Conservation (phyloP, 2,329 filamentous ascomycete genomes). For the Furcasterigmium sp. region DNA sequence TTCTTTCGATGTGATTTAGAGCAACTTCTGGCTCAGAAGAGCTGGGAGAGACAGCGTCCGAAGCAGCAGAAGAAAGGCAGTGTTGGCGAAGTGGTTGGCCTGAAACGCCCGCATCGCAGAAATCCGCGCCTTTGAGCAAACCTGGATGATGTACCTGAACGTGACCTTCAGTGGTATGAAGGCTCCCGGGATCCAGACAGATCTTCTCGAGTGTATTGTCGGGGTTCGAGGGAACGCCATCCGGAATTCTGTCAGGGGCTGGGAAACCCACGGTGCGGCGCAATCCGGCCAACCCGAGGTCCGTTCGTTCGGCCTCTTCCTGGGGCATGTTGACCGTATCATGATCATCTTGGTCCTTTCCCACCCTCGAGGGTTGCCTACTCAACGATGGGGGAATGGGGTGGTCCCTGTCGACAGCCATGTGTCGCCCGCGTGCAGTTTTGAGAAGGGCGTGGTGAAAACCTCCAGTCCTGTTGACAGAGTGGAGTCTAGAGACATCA, state of each 20-base stretch:
- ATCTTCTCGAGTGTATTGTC: conserved; percentile 3
- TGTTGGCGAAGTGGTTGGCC: conserved; percentile 7
- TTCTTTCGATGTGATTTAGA: conserved; percentile 13
- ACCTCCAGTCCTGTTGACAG: conserved; percentile 4
- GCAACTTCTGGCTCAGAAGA: conserved; percentile 13
- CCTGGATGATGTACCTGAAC: conserved; percentile 11
- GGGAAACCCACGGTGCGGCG: not conserved
- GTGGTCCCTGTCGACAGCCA: conserved; percentile 14
- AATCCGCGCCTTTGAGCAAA: conserved; percentile 13
- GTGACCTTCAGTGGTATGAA: conserved; percentile 10
- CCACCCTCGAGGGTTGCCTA: not conserved
- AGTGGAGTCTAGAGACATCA: conserved; percentile 1
- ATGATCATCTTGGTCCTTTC: not conserved
- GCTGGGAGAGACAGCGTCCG: conserved; percentile 3
- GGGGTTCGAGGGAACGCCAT: not conserved
- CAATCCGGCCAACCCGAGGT: not conserved
- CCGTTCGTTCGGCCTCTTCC: not conserved
- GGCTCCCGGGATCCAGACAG: conserved; percentile 7
- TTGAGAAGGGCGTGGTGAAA: conserved; percentile 19
- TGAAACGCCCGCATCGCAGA: conserved; percentile 12
- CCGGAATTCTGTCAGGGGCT: not conserved
- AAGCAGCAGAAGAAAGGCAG: not conserved
- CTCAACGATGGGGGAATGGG: conserved; percentile 14
- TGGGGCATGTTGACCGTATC: not conserved
- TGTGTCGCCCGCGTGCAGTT: conserved; percentile 10